Conservation (phyloP, 2,329 filamentous ascomycete species). For the Tolypocladium endophyticum region DNA sequence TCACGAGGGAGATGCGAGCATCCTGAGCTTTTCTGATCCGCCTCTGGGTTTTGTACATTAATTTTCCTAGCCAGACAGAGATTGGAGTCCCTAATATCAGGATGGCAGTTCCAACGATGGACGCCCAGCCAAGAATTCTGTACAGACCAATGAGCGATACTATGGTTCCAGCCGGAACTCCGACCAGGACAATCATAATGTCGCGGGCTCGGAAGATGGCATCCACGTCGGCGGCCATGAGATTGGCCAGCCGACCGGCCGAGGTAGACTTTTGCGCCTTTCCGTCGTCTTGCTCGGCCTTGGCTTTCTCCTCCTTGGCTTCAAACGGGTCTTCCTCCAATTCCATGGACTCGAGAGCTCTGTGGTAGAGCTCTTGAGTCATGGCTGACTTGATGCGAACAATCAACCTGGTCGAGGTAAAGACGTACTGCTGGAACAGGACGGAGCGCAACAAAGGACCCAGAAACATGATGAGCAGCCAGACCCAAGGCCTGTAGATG, state of each 20-base stretch:
- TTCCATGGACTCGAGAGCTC: conserved; percentile 44
- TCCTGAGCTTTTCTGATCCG: conserved; percentile 46
- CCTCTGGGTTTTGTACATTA: conserved; percentile 38
- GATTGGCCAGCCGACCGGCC: conserved; percentile 40
- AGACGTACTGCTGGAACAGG: conserved; percentile 46
- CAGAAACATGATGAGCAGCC: conserved; percentile 42
- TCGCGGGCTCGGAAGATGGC: conserved; percentile 42
- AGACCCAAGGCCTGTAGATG: conserved; percentile 37
- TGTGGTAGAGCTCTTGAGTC: conserved; percentile 47
- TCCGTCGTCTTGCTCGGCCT: conserved; percentile 15
- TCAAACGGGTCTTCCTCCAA: conserved; percentile 43
- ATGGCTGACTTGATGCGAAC: conserved; percentile 46
- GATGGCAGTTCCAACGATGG: conserved; percentile 38
- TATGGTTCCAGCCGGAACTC: conserved; percentile 34
- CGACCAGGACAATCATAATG: conserved; percentile 33
- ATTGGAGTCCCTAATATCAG: conserved; percentile 38
- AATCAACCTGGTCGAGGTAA: conserved; percentile 43
- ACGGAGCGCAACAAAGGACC: conserved; percentile 38
- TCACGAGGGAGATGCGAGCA: conserved; percentile 43
- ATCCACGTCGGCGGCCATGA: conserved; percentile 50
- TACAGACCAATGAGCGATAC: conserved; percentile 42
- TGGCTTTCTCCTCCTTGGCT: conserved; percentile 13
- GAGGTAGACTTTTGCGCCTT: conserved; percentile 26
- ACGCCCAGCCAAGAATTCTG: conserved; percentile 43
- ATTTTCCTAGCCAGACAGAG: conserved; percentile 35